Evolutionary conservation across 345 rosid species (phyloP), one percentile per base, ranked within the genome.

Genomic region (Cardamine chenopodiifolia): DNA sequence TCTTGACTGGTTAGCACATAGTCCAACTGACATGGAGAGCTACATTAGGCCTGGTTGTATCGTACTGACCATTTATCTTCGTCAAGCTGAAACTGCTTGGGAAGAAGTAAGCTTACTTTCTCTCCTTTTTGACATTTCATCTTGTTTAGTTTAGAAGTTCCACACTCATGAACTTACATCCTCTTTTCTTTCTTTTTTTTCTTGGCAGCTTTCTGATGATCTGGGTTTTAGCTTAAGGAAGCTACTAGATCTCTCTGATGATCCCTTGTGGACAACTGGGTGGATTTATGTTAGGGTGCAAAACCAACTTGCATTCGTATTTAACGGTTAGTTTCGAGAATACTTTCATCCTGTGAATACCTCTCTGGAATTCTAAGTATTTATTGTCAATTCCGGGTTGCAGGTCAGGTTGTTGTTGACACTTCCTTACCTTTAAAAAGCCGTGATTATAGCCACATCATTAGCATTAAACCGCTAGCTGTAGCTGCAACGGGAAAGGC

Each of bases 1-100:
- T 80, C 87, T 96, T 67, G 89, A 89, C 48, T 96, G 98, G 99
- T 76, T 96, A 57, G 82, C 97, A 66, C 94, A 90, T 75, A 96
- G 96, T 84, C 99, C 98, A 22, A 86, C 97, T 66, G 99, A 95
- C 76, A 95, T 95, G 62, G 99, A 92, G 93, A 90, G 99, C 88
- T 89, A 95, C 86, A 95, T 95, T 69, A 86, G 97, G 70, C 99
- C 99, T 66, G 99, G 99, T 48, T 95, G 99, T 77, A 80, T 95
- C 57, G 78, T 95, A 71, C 76, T 95, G 64, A 92, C 99, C 13
- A 68, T 90, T 48, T 90, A 95, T 84, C 96, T 96, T 83, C 86
- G 89, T 78, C 97, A 89, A 81, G 63, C 85, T 22, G 98, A 86
- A 83, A 86, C 87, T 57, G 86, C 87, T 62, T 96, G 99, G 99